Base-by-base conservation (phyloP, 306 rosid genomes). In the Citrullus amarus region DNA sequence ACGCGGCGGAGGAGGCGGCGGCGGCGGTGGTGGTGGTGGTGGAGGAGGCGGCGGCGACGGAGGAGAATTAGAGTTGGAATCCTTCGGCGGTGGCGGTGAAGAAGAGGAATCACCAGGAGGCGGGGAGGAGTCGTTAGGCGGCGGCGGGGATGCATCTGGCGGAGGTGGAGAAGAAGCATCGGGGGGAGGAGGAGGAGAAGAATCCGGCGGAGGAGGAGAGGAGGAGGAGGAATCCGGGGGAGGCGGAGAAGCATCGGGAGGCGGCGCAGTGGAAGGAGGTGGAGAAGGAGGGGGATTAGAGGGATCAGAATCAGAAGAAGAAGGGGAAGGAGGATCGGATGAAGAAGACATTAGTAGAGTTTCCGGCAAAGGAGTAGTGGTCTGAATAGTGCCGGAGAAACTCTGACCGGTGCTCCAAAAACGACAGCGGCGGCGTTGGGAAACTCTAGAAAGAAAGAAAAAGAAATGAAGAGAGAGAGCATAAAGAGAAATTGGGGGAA, bases 271-370 rank as follows among this genome's bases (percentile, higher is more conserved):
- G 4, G 84, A 25, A 2, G 86, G 62, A 1, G 85, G 34, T 7
- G 50, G 50, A 44, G 44, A 9, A 39, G 83, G 12, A 0, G 87
- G 51, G 4, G 66, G 13, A 9, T 44, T 32, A 6, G 32, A 15
- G 82, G 62, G 1, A 88, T 71, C 6, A 5, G 39, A 44, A 44
- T 9, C 5, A 57, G 32, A 1, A 61, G 61, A 32, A 13, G 69
- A 14, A 8, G 73, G 50, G 0, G 73, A 20, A 6, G 72, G 75
- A 13, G 79, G 72, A 67, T 65, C 82, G 2, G 91, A 44, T 2
- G 91, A 30, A 39, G 88, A 77, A 56, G 86, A 82, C 96, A 90
- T 90, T 81, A 50, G 65, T 63, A 78, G 79, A 82, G 86, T 62
- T 87, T 75, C 82, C 83, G 59, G 82, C 51, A 34, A 75, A 62